Evolutionary conservation across 129 eudicot species (phyloP).

Genomic region (Pittosporum tobira): DNA sequence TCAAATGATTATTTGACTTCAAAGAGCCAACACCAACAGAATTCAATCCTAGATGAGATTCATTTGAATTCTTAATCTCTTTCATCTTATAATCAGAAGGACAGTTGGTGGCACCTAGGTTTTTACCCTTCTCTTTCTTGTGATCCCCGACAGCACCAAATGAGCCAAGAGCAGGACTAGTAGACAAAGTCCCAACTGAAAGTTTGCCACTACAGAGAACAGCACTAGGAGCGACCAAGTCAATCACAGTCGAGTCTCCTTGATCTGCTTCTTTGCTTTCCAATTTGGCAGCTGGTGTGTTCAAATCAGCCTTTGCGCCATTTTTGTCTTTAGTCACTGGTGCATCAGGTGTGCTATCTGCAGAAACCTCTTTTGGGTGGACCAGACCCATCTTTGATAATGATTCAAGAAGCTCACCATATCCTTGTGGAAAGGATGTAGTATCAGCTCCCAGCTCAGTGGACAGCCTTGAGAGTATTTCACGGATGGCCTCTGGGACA

Average conservation of each 20-base stretch:
- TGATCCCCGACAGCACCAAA: too few species aligned
- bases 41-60: too few species aligned
- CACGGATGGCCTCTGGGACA: slow-evolving; percentile 41
- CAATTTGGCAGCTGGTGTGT: neutral
- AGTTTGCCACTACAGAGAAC: too few species aligned
- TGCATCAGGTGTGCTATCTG: slow-evolving; percentile 9
- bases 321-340: slow-evolving; percentile 2
- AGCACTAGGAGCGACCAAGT: too few species aligned
- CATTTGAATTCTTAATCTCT: too few species aligned
- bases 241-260: slow-evolving; percentile 6
- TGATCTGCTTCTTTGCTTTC: neutral
- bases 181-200: too few species aligned
- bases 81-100: too few species aligned
- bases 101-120: too few species aligned
- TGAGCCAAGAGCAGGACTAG: too few species aligned
- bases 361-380: slow-evolving; percentile 26
- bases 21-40: too few species aligned
- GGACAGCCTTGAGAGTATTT: slow-evolving; percentile 28
- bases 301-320: neutral
- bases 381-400: slow-evolving; percentile 32
- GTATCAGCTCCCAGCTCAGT: slow-evolving; percentile 37
- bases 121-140: too few species aligned
- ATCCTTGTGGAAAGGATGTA: slow-evolving; percentile 31
- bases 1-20: too few species aligned
- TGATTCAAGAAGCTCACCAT: slow-evolving; percentile 29